A percentile compares a stretch with the other conserved stretches of the same genome.
phyloP scores from a whole-genome alignment of 2,329 filamentous ascomycete genomes.

The Xylaria sp. region DNA sequence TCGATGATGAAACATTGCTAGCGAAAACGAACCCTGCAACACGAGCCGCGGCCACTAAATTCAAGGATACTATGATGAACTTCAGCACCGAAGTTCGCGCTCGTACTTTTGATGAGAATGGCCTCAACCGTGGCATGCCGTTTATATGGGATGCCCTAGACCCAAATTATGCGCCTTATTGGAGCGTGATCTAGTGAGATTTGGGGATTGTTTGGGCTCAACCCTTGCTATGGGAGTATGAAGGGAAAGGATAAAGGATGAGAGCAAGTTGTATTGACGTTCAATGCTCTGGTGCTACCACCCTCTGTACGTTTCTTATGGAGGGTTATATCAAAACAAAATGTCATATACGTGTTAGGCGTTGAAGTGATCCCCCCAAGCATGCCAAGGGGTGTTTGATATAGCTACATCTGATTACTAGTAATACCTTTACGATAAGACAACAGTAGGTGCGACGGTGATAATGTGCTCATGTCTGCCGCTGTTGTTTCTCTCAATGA shows the following conservation, averaged over 20 bases:
- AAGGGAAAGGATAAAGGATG: not conserved
- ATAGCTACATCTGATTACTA: not conserved
- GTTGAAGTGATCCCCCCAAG: not conserved
- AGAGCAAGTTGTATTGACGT: not conserved
- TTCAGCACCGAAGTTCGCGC: slow-evolving; percentile 53
- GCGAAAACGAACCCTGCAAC: slow-evolving; percentile 49
- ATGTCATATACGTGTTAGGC: too few species aligned
- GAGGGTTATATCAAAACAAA: too few species aligned
- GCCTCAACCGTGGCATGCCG: slow-evolving; percentile 59
- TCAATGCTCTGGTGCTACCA: not conserved
- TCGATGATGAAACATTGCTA: slow-evolving; percentile 52
- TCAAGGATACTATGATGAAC: slow-evolving; percentile 52
- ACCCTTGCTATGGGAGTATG: too few species aligned
- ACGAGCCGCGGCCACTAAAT: slow-evolving; percentile 50
- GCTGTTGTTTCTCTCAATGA: not conserved
- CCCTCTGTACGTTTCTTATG: not conserved
- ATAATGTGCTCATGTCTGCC: not conserved
- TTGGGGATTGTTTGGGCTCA: not conserved
- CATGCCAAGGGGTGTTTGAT: not conserved
- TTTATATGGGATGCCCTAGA: slow-evolving; percentile 54
- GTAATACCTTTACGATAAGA: not conserved
- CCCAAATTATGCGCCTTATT: slow-evolving; percentile 30
- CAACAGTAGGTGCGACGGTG: not conserved
- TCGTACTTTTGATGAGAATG: slow-evolving; percentile 55
- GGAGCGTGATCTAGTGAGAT: slow-evolving; percentile 25